Evolutionary conservation across 2,329 filamentous ascomycete species (phyloP).

Genomic region (Colletotrichum filicis): DNA sequence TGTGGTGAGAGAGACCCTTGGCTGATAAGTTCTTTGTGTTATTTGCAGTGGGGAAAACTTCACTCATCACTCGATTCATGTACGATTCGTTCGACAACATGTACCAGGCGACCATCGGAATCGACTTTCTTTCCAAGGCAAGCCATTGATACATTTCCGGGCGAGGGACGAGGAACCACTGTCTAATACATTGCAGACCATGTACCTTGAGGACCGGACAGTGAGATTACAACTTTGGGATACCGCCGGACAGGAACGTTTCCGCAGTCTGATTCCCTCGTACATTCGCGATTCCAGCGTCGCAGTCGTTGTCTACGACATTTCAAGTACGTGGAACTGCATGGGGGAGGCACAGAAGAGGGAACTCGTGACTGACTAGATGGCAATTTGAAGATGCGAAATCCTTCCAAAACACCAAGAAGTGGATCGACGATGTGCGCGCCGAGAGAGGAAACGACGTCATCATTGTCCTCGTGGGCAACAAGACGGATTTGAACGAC

Average conservation of each 20-base stretch:
- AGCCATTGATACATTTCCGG: slow-evolving; percentile 38
- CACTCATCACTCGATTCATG: slow-evolving; percentile 99
- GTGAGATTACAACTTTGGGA: slow-evolving; percentile 98
- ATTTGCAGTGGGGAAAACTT: slow-evolving; percentile 93
- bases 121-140: slow-evolving; percentile 99
- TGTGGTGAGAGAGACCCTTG: not conserved
- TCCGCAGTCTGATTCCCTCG: slow-evolving; percentile 95
- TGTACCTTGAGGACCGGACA: slow-evolving; percentile 99
- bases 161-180: not conserved
- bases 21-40: slow-evolving; percentile 8
- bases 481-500: slow-evolving; percentile 99
- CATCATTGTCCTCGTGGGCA: slow-evolving; percentile 97
- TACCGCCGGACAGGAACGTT: slow-evolving; percentile 96
- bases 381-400: slow-evolving; percentile 73
- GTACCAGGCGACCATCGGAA: slow-evolving; percentile 99
- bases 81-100: slow-evolving; percentile 99
- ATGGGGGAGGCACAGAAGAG: not conserved
- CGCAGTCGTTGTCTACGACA: slow-evolving; percentile 98
- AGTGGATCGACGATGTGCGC: slow-evolving; percentile 99
- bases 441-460: slow-evolving; percentile 98
- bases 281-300: slow-evolving; percentile 99
- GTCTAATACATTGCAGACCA: slow-evolving; percentile 70
- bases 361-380: not conserved
- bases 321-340: slow-evolving; percentile 73
- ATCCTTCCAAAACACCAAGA: slow-evolving; percentile 97